Percentiles rank a stretch among this genome's conserved stretches.
Conservation (phyloP, 169 alveolate genomes). For the Plasmodium malariae region DNA sequence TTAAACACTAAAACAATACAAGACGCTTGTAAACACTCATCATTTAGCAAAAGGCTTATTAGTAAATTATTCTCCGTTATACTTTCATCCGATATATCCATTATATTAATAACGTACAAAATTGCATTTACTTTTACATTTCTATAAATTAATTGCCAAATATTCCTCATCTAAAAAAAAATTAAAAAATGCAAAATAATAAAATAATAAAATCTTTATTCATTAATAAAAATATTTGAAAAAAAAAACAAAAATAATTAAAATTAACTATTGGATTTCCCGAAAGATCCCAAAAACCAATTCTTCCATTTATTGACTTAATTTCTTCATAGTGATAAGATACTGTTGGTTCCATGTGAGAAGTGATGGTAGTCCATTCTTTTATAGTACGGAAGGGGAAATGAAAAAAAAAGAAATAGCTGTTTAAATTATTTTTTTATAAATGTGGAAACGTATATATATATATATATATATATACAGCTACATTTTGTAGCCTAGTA, state of each 20-base stretch:
- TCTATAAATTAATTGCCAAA: conserved; percentile 69
- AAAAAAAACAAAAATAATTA: conserved; percentile 9
- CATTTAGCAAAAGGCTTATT: conserved; percentile 62
- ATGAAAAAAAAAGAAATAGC: background rate
- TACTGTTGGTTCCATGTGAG: conserved; percentile 75
- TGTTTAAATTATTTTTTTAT: too few species aligned
- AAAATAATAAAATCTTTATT: too few species aligned
- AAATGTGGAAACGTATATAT: background rate
- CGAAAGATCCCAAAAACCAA: conserved; percentile 75
- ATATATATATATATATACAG: background rate
- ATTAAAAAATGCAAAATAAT: background rate
- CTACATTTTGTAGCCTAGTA: background rate
- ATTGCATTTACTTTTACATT: conserved; percentile 69
- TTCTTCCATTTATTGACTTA: conserved; percentile 53
- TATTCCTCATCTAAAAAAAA: conserved; percentile 53
- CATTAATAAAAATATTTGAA: background rate
- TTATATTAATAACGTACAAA: conserved; percentile 65
- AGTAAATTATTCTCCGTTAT: conserved; percentile 37
- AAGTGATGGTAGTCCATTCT: conserved; percentile 71
- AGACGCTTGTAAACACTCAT: conserved; percentile 70
- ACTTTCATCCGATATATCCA: conserved; percentile 75
- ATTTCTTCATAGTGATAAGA: conserved; percentile 74
- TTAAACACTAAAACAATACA: conserved; percentile 70
- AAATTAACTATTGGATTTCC: conserved; percentile 63
- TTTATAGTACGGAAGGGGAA: conserved; percentile 16